A percentile compares a stretch with the other conserved stretches of the same genome.
Conservation (phyloP, 139 green algal species). For the Tetraselmis chui region DNA sequence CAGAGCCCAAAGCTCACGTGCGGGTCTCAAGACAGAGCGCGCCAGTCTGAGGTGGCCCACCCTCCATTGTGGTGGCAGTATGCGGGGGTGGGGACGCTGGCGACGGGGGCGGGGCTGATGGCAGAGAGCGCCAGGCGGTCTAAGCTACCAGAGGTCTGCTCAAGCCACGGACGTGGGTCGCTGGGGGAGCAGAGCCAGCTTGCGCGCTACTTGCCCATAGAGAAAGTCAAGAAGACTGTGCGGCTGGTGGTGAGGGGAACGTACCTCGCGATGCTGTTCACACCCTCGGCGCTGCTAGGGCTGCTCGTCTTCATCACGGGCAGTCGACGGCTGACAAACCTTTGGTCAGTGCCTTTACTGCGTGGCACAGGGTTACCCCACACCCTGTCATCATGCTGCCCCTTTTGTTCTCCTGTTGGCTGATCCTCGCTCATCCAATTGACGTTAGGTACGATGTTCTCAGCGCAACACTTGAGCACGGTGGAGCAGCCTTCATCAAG, state of each 20-base stretch:
- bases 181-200: too few species aligned
- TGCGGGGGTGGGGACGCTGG: not conserved
- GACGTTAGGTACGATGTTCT: not conserved
- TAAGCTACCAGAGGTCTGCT: not conserved
- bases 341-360: too few species aligned
- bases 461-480: not conserved
- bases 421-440: too few species aligned
- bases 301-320: not conserved
- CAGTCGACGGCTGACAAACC: not conserved
- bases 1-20: too few species aligned
- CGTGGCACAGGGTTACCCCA: too few species aligned
- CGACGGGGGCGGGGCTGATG: not conserved
- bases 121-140: not conserved
- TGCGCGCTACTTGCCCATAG: not conserved
- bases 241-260: not conserved
- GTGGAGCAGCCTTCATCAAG: not conserved
- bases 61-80: not conserved
- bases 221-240: not conserved
- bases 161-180: not conserved
- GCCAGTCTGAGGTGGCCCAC: too few species aligned
- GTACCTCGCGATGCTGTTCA: not conserved
- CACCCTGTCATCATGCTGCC: too few species aligned
- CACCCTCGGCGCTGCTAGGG: not conserved
- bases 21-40: too few species aligned
- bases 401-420: too few species aligned